These are phyloP conservation scores for Trametes meyenii DNA, from an alignment of 768 basidiomycete species.

Conservation along the genomic window DNA sequence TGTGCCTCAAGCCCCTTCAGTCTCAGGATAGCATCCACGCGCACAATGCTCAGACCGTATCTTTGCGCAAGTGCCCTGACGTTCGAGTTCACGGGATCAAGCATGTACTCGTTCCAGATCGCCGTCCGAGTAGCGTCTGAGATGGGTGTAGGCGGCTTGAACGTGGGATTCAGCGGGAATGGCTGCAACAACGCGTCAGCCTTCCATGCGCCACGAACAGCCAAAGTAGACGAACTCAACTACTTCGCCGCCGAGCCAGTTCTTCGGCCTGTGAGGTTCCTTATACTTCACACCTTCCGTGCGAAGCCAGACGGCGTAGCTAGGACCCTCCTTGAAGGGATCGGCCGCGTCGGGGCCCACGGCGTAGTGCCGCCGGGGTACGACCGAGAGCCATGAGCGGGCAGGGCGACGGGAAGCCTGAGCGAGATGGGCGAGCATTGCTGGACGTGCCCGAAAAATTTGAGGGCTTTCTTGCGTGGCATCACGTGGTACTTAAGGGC, in stretches of 20 bases:
- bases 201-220: conserved; percentile 7
- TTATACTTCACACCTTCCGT: conserved; percentile 47
- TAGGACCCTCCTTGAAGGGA: conserved; percentile 18
- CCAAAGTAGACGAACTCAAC: conserved; percentile 45
- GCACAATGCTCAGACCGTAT: conserved; percentile 71
- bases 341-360: conserved; percentile 8
- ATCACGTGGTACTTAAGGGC: conserved; percentile 35
- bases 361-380: conserved; percentile 1
- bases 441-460: conserved; percentile 27
- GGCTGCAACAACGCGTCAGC: conserved; percentile 51
- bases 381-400: conserved; percentile 25
- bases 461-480: conserved; percentile 23
- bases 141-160: conserved; percentile 77
- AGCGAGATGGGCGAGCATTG: conserved; percentile 33
- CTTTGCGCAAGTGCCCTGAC: conserved; percentile 62
- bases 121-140: conserved; percentile 58
- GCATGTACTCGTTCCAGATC: conserved; percentile 65
- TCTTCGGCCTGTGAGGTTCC: conserved; percentile 48
- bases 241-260: conserved; percentile 64
- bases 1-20: conserved; percentile 76
- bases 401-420: conserved; percentile 26
- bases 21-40: conserved; percentile 81
- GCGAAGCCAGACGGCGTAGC: conserved; percentile 42
- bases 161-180: conserved; percentile 84
- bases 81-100: conserved; percentile 56